Evolutionary conservation across 2,329 filamentous ascomycete species (phyloP), one percentile per base, ranked within the genome.

Genomic region (Colletotrichum sp.): DNA sequence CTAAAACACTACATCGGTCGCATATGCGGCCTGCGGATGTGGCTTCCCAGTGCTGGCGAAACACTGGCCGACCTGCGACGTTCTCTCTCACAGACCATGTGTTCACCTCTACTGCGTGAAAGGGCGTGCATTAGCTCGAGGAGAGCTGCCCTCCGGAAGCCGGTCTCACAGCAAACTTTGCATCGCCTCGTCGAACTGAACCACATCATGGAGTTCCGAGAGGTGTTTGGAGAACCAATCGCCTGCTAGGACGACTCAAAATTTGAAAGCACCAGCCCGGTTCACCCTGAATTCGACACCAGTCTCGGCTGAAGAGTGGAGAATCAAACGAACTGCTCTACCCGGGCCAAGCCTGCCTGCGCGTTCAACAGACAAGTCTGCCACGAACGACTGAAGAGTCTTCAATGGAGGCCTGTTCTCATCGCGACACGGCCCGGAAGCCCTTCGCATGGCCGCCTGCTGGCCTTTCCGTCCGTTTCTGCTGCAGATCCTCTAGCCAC

Each of bases 111-210:
- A n/a, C n/a, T 65, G 59, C 16, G 59, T 36, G 32, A 60, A 30
- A 60, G 43, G 21, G 59, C 36, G 43, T 69, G 70, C 74, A 74
- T 67, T 48, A 68, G 64, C 52, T 67, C 34, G n/a, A 72, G 21
- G 39, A 43, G 63, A 57, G 36, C 28, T 32, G 16, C 13, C 66
- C 43, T 69, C 74, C 74, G 74, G 59, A 59, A 69, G 64, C 74
- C 74, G 71, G 74, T 76, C 71, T 76, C 65, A 74, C 10, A 65
- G 65, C 59, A 66, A 65, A 76, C 71, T 74, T 48, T 74, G 59
- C 30, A 63, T 32, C 30, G 43, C 48, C 43, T 8, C 34, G 32
- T 69, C 48, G 26, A 69, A 9, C 16, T 43, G 48, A 66, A 69
- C 59, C 59, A 34, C 36, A 18, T 2, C 57, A 61, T 7, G 36